Evolutionary conservation across 2,329 filamentous ascomycete species (phyloP).

Genomic region (Colletotrichum scovillei): DNA sequence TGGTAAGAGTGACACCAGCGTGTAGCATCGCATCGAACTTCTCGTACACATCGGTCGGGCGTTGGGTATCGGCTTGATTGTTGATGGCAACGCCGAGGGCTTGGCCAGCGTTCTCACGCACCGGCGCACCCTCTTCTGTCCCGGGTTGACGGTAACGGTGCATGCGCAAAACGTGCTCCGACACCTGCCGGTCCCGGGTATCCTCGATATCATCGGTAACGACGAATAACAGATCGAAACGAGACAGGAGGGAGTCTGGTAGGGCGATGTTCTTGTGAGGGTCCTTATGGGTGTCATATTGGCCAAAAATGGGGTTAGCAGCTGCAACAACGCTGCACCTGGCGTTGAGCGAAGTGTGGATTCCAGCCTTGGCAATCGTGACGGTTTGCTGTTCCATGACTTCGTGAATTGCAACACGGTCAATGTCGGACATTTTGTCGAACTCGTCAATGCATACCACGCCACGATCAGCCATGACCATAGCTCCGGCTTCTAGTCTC

Average conservation of each 20-base stretch:
- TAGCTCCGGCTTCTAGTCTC: conserved; percentile 94
- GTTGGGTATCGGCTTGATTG: conserved; percentile 77
- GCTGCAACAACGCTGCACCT: conserved; percentile 96
- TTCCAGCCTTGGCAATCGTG: conserved; percentile 97
- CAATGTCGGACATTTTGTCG: conserved; percentile 99
- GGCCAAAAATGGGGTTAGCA: conserved; percentile 96
- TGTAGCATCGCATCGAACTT: conserved; percentile 98
- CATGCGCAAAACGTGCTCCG: conserved; percentile 97
- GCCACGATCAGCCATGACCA: conserved; percentile 96
- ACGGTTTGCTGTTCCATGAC: conserved; percentile 99
- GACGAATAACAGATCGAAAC: conserved; percentile 98
- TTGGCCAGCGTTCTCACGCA: conserved; percentile 88
- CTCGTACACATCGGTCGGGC: conserved; percentile 89
- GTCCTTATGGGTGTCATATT: conserved; percentile 98
- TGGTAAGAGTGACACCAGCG: conserved; percentile 83
- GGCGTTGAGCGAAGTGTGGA: conserved; percentile 96
- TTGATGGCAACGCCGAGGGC: conserved; percentile 89
- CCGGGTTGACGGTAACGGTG: conserved; percentile 94
- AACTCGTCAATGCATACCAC: conserved; percentile 99
- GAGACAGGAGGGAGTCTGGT: conserved; percentile 93
- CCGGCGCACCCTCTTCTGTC: conserved; percentile 92
- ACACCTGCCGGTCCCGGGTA: conserved; percentile 87
- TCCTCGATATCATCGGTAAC: conserved; percentile 99
- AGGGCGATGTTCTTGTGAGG: conserved; percentile 98
- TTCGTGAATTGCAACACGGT: conserved; percentile 98